Evolutionary conservation across 345 rosid genomes (phyloP).

Genomic region (thale cress (Arabidopsis thaliana)): DNA sequence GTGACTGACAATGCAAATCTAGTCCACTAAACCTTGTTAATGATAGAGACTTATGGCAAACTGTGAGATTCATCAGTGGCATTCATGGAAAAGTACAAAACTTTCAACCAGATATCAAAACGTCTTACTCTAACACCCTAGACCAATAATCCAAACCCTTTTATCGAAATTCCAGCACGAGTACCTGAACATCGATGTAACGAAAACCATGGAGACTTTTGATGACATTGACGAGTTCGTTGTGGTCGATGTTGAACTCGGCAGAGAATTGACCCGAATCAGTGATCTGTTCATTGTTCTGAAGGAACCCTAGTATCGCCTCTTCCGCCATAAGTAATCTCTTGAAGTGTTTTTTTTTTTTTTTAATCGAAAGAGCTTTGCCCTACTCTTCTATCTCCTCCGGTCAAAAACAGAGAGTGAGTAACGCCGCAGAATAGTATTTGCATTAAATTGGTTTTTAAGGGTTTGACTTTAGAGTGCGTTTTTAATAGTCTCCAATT

Average conservation of each 20-base stretch:
- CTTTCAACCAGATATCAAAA: background rate
- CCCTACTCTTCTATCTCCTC: background rate
- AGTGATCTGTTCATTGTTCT: slow-evolving; percentile 54
- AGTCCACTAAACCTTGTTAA: background rate
- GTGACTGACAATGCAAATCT: background rate
- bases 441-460: background rate
- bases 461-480: background rate
- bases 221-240: slow-evolving; percentile 66
- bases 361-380: background rate
- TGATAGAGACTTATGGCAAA: background rate
- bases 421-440: background rate
- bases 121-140: background rate
- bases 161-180: background rate
- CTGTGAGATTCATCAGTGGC: background rate
- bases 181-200: slow-evolving; percentile 68
- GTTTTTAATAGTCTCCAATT: background rate
- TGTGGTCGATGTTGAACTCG: slow-evolving; percentile 60
- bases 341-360: background rate
- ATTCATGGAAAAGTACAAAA: background rate
- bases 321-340: slow-evolving; percentile 61
- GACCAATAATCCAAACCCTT: background rate
- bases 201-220: slow-evolving; percentile 80
- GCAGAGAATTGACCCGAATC: slow-evolving; percentile 76
- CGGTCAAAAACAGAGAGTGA: background rate
- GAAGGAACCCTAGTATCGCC: slow-evolving; percentile 64